Percentiles rank a stretch among this genome's conserved stretches.
Conservation (phyloP, 2,329 filamentous ascomycete species). For the Ophiostoma australiae region DNA sequence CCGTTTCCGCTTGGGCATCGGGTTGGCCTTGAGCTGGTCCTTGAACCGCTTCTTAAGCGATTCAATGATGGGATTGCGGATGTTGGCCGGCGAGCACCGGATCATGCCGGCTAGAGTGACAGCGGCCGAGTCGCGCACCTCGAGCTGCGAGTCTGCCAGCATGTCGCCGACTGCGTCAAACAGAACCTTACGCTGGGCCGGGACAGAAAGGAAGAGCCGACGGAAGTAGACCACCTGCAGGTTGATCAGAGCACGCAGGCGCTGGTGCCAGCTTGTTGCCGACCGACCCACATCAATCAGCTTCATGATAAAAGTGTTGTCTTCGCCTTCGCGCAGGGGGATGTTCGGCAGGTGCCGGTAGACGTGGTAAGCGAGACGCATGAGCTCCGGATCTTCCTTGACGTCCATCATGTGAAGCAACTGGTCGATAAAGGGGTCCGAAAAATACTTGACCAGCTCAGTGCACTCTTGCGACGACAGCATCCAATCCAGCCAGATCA, state of each 20-base stretch:
- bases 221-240: conserved; percentile 99
- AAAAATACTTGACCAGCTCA: conserved; percentile 86
- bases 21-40: conserved; percentile 70
- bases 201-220: conserved; percentile 78
- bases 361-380: conserved; percentile 90
- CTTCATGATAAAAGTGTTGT: conserved; percentile 74
- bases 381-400: conserved; percentile 94
- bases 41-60: conserved; percentile 76
- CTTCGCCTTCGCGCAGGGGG: conserved; percentile 81
- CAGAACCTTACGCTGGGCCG: conserved; percentile 68
- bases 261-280: conserved; percentile 89
- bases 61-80: conserved; percentile 73
- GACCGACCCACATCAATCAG: conserved; percentile 83
- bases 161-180: conserved; percentile 94
- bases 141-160: conserved; percentile 85
- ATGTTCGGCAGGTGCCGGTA: conserved; percentile 96
- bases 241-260: conserved; percentile 89
- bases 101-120: conserved; percentile 97
- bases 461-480: conserved; percentile 90
- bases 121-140: conserved; percentile 89
- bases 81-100: conserved; percentile 76
- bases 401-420: conserved; percentile 99
- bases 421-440: conserved; percentile 81
- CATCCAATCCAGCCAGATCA: conserved; percentile 90
- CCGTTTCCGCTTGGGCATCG: conserved; percentile 68